Base-by-base conservation (phyloP, 352 stramenopile species). In the Globisporangium parvum region DNA sequence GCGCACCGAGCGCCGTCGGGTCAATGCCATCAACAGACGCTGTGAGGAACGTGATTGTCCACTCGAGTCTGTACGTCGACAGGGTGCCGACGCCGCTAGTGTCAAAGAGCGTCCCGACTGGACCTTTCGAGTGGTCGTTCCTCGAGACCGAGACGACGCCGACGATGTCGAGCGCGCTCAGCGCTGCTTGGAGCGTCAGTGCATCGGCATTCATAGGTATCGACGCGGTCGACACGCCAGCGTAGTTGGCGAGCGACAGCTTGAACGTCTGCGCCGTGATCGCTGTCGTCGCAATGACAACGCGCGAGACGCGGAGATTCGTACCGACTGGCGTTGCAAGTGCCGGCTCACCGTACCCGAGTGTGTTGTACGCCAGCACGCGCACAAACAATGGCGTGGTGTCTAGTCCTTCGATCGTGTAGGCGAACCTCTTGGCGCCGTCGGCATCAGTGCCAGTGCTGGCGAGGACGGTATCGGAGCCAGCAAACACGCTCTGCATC, bases 321-420 rank as follows among this genome's bases (percentile, higher is more conserved):
- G 73, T 64, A 21, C 84, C 70, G 2, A 77, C 60, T 5, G 80
- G 68, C 9, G 47, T 55, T 0, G 82, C 80, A 9, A 75, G 52
- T 18, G 59, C 62, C 2, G 80, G 73, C 18, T 79, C 62, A 2
- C 85, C 85, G 31, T 92, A 92, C 0, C 85, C 87, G 2, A 77
- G 66, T 12, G 64, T 66, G 55, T 96, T 98, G 55, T 88, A 87
- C 8, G 87, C 85, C 3, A 94, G 62, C 21, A 96, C 74, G 17
- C 88, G 83, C 21, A 95, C 79, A 53, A 83, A 93, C 44, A 96
- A 93, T 18, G 70, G 57, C 23, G 70, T 69, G 2, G 67, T 72
- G 28, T 77, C 73, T 3, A 94, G 56, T 2, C 66, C 64, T 0
- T 57, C 60, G n/a, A 96, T 77, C 1, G 62, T 65, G 40, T 87